Conservation (phyloP, 495 filamentous ascomycete genomes). For the Hypomontagnella monticulosa region DNA sequence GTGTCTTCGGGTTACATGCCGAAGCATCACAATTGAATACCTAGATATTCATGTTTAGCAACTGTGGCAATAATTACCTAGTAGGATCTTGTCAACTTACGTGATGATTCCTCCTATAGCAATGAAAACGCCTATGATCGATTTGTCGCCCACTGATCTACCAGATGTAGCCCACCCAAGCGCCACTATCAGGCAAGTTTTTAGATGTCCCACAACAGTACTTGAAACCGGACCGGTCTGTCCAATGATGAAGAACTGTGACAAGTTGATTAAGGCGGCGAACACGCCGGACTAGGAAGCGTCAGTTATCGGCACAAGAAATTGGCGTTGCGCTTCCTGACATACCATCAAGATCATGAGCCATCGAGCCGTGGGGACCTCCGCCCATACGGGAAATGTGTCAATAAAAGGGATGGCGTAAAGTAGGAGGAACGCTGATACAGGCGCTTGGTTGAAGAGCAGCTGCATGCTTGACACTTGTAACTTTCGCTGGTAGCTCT, state of each 20-base stretch:
- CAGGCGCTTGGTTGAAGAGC: conserved; percentile 75
- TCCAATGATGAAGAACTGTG: conserved; percentile 79
- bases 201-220: conserved; percentile 75
- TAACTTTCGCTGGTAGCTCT: conserved; percentile 71
- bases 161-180: conserved; percentile 66
- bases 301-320: conserved; percentile 33
- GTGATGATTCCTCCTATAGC: conserved; percentile 65
- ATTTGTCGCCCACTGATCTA: conserved; percentile 60
- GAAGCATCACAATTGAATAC: conserved; percentile 64
- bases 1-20: conserved; percentile 28
- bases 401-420: conserved; percentile 74
- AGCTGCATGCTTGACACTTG: conserved; percentile 77
- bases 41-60: conserved; percentile 38
- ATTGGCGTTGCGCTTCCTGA: conserved; percentile 1
- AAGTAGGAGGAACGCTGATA: conserved; percentile 69
- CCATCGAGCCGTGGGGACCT: conserved; percentile 61
- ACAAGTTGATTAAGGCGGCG: conserved; percentile 75
- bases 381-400: conserved; percentile 63
- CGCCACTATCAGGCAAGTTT: conserved; percentile 68
- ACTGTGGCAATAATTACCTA: background rate
- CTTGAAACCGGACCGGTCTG: conserved; percentile 74
- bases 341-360: conserved; percentile 64
- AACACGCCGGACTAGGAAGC: conserved; percentile 63
- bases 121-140: conserved; percentile 61
- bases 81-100: conserved; percentile 47